These are phyloP conservation scores for Sporothrix brunneoviolacea DNA, from an alignment of 2,329 filamentous ascomycete genomes.

Conservation along the genomic window DNA sequence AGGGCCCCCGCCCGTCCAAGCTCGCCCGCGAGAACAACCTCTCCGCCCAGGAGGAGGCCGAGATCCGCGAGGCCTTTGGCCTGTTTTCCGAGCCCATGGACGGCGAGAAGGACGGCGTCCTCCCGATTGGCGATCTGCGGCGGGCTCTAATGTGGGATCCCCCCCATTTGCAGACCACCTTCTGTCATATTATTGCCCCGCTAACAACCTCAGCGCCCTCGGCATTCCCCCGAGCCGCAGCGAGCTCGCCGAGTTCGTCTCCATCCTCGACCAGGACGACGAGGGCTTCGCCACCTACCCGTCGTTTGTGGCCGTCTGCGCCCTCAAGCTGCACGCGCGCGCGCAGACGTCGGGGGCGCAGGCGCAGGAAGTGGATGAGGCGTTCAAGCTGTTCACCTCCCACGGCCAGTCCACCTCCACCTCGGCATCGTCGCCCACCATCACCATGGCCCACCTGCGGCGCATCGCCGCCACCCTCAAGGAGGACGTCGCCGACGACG, in stretches of 20 bases:
- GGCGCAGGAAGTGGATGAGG: constrained; percentile 66
- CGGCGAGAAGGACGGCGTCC: constrained; percentile 65
- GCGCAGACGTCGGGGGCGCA: constrained; percentile 45
- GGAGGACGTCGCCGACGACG: constrained; percentile 66
- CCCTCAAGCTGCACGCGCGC: constrained; percentile 69
- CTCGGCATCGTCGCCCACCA: constrained; percentile 41
- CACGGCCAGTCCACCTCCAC: constrained; percentile 24
- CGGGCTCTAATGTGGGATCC: constrained; percentile 64
- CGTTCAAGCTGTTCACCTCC: constrained; percentile 73
- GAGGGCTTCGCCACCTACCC: constrained; percentile 73
- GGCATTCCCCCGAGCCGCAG: constrained; percentile 60
- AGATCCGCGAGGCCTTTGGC: constrained; percentile 84
- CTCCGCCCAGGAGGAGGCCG: constrained; percentile 72
- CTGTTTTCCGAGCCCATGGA: constrained; percentile 69
- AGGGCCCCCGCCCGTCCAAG: constrained; percentile 63
- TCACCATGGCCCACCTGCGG: constrained; percentile 72
- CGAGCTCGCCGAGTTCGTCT: constrained; percentile 70
- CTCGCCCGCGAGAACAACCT: constrained; percentile 90
- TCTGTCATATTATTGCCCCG: background rate
- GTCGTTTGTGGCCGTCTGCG: constrained; percentile 80
- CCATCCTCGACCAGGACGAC: constrained; percentile 73
- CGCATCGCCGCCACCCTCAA: constrained; percentile 74
- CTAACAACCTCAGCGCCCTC: constrained; percentile 58
- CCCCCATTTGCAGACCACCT: background rate
- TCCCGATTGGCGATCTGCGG: constrained; percentile 61